A percentile compares a stretch with the other conserved stretches of the same genome.
Evolutionary conservation across 257 asterid species (phyloP).

Genomic region (Linderniella brevidens): DNA sequence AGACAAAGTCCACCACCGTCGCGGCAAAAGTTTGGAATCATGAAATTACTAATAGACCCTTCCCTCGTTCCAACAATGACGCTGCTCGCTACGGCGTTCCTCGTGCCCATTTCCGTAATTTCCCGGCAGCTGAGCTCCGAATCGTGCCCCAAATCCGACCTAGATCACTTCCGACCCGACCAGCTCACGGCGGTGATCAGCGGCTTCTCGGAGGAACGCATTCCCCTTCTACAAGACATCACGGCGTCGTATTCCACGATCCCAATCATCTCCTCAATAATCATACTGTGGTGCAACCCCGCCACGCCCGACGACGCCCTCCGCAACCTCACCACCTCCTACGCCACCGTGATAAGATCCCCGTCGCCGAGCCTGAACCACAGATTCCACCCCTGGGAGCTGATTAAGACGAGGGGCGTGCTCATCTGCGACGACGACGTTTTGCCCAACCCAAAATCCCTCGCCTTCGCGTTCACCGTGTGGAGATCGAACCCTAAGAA

Average conservation of each 20-base stretch:
- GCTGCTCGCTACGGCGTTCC: constrained; percentile 10
- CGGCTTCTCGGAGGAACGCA: constrained; percentile 81
- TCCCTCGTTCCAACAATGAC: too few species aligned
- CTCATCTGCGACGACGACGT: constrained; percentile 89
- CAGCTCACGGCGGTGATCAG: constrained; percentile 73
- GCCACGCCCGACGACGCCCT: constrained; percentile 41
- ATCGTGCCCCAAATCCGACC: constrained; percentile 19
- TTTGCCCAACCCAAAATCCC: constrained; percentile 32
- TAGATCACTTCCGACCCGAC: constrained; percentile 32
- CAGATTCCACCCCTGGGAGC: constrained; percentile 50
- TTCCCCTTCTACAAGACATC: constrained; percentile 57
- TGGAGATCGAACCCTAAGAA: constrained; percentile 62
- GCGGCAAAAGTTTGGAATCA: too few species aligned
- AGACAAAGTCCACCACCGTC: too few species aligned
- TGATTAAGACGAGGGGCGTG: constrained; percentile 44
- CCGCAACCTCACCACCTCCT: constrained; percentile 36
- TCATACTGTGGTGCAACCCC: constrained; percentile 78
- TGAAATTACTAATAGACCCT: too few species aligned
- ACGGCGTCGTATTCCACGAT: constrained; percentile 54
- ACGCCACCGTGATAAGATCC: constrained; percentile 39
- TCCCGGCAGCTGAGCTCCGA: constrained; percentile 26
- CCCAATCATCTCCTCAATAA: constrained; percentile 36
- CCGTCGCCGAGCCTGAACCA: constrained; percentile 60
- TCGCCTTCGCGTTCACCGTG: constrained; percentile 46
- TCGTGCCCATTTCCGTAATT: constrained; percentile 25